Conservation (phyloP, 2,329 filamentous ascomycete species). For the Grosmannia clavigera region DNA sequence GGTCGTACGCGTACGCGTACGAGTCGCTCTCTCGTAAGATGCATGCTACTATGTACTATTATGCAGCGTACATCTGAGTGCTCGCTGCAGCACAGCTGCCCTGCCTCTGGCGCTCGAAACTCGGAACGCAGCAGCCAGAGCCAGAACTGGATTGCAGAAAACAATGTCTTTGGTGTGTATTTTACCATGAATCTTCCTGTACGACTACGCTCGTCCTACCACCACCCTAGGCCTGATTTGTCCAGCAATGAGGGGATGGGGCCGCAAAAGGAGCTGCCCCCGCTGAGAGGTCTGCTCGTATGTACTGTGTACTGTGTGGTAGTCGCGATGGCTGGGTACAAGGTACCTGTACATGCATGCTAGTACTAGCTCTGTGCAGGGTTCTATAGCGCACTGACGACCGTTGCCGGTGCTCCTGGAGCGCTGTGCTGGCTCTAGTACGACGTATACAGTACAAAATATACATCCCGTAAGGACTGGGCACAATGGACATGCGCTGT, state of each 20-base stretch:
- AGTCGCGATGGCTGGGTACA: no score
- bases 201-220: not conserved
- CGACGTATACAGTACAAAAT: not conserved
- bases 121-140: not conserved
- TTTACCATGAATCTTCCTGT: no score
- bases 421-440: not conserved
- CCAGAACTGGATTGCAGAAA: slow-evolving; percentile 1
- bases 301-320: not conserved
- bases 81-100: not conserved
- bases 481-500: not conserved
- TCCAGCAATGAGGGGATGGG: not conserved
- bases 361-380: no score
- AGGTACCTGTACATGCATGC: no score
- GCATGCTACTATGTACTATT: no score
- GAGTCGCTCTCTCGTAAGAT: not conserved
- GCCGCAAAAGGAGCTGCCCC: not conserved
- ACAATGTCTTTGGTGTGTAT: no score
- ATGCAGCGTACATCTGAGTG: no score
- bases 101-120: not conserved
- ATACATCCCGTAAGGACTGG: not conserved
- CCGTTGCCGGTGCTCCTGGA: not conserved
- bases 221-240: not conserved
- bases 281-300: not conserved
- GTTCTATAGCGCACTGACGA: not conserved
- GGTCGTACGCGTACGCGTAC: not conserved